These are phyloP conservation scores for Russula sp. DNA, from an alignment of 768 basidiomycete species.

Conservation along the genomic window DNA sequence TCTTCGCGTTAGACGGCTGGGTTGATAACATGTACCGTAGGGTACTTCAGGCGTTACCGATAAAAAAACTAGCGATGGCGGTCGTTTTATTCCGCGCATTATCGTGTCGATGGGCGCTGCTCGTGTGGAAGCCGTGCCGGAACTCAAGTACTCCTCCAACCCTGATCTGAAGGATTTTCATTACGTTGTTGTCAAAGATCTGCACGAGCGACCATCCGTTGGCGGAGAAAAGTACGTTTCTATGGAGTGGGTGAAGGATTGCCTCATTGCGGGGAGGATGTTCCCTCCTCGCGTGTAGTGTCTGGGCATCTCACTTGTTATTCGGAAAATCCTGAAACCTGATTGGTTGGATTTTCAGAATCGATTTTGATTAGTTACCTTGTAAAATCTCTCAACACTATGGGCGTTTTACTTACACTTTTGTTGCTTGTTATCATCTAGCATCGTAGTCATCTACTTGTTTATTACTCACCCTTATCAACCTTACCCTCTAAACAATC, in stretches of 20 bases:
- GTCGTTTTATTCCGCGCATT: constrained; percentile 56
- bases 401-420: not conserved
- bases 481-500: not conserved
- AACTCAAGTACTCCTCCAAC: constrained; percentile 43
- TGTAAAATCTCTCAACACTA: not conserved
- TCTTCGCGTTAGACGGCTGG: not conserved
- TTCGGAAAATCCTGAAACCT: not conserved
- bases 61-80: constrained; percentile 38
- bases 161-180: constrained; percentile 45
- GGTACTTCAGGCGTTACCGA: constrained; percentile 13
- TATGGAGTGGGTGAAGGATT: constrained; percentile 76
- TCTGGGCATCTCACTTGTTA: not conserved
- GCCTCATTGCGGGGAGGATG: constrained; percentile 61
- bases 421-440: constrained; percentile 9
- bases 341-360: not conserved
- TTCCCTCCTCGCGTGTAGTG: constrained; percentile 36
- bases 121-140: constrained; percentile 61
- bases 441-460: constrained; percentile 9
- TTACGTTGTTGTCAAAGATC: constrained; percentile 61
- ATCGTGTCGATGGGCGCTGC: constrained; percentile 76
- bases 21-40: constrained; percentile 26
- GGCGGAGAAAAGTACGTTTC: constrained; percentile 43
- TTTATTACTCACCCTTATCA: constrained; percentile 12
- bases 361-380: not conserved
- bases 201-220: constrained; percentile 32